Base-by-base conservation (phyloP, 192 early-diverging fungal genomes). In the Gaertneriomyces semiglobifer region DNA sequence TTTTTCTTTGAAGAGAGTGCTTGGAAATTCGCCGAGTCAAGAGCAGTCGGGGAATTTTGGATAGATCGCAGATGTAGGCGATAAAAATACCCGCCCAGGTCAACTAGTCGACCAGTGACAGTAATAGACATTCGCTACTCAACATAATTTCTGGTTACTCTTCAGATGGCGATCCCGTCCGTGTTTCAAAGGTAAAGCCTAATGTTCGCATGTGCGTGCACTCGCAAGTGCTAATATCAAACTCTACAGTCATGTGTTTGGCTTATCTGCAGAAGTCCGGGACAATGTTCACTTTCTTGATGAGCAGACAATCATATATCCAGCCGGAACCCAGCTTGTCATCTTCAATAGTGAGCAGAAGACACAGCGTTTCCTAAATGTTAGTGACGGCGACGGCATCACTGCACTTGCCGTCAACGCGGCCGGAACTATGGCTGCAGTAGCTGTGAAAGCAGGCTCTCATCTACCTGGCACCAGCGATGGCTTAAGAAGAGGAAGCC, bases 311-410 rank as follows among this genome's bases (percentile, higher is more conserved):
- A 40, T 83, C 33, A 42, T 80, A 47, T 85, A 85, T 58, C 79
- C 81, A 5, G 77, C 81, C 7, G 81, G 81, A 5, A 70, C 73
- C 8, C 74, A 81, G 43, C 62, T 85, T 45, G 70, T 81, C 14
- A 54, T 65, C 9, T 85, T 80, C 74, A 85, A 83, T 62, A 69
- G 74, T 7, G 84, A 85, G 60, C 74, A 81, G 58, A 78, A 77
- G 61, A 70, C 62, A n/a, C 84, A 85, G 59, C 55, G 67, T 14
- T 81, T 85, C 53, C 46, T 80, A 16, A 20, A 69, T n/a, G 48
- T 85, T 43, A 33, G 33, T 40, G 81, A 83, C 19, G 79, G 73
- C 44, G 77, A 79, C 10, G 71, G 53, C 14, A 78, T 83, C 62
- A 74, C 69, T 44, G 69, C 73, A 18, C 55, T 84, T 50, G 74